These are phyloP conservation scores for Pseudocercospora vitis DNA, from an alignment of 2,329 filamentous ascomycete species.

Conservation along the genomic window DNA sequence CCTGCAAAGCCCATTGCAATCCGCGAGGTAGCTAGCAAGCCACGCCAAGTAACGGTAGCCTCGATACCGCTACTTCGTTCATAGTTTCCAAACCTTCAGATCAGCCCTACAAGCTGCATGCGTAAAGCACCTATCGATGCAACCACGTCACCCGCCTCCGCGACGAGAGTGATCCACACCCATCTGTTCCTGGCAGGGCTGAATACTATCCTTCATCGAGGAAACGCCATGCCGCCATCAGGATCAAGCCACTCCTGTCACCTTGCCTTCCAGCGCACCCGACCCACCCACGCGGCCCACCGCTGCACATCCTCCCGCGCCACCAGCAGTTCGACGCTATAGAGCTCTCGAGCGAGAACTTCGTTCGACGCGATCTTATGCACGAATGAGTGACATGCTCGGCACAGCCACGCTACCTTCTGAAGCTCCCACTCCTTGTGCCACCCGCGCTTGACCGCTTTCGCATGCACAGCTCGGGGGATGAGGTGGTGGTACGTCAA, in stretches of 20 bases:
- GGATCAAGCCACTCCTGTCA: slow-evolving; percentile 31
- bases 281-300: slow-evolving; percentile 72
- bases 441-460: slow-evolving; percentile 76
- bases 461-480: slow-evolving; percentile 73
- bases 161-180: neutral
- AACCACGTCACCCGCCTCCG: no score
- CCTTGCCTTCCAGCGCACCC: slow-evolving; percentile 71
- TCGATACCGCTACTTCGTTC: neutral
- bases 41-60: slow-evolving; percentile 4
- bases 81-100: neutral
- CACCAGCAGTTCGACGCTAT: slow-evolving; percentile 69
- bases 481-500: slow-evolving; percentile 85
- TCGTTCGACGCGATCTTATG: slow-evolving; percentile 74
- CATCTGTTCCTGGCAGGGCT: slow-evolving; percentile 4
- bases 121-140: neutral
- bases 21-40: neutral
- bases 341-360: slow-evolving; percentile 70
- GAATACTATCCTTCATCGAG: neutral
- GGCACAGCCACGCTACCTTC: slow-evolving; percentile 82
- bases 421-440: slow-evolving; percentile 71
- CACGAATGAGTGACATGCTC: slow-evolving; percentile 80
- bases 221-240: neutral
- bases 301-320: slow-evolving; percentile 68
- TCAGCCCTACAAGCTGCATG: neutral
- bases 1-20: neutral